These are phyloP conservation scores for Candida chilensis DNA, from an alignment of 805 yeast species.

Conservation along the genomic window DNA sequence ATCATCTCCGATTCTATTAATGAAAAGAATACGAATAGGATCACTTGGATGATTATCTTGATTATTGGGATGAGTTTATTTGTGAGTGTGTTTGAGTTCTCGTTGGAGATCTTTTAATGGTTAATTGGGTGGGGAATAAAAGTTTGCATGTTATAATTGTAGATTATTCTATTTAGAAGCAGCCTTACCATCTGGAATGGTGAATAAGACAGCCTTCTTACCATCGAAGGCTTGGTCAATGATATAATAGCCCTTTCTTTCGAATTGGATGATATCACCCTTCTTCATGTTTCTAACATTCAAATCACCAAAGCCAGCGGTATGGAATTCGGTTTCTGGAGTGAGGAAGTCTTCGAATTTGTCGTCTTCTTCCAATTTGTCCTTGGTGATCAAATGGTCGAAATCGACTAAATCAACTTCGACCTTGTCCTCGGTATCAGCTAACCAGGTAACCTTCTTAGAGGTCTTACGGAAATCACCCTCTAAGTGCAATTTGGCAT, in stretches of 20 bases:
- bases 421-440: constrained; percentile 65
- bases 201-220: constrained; percentile 68
- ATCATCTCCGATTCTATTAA: constrained; percentile 91
- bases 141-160: too few relatives aligned
- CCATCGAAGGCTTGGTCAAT: constrained; percentile 58
- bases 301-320: constrained; percentile 70
- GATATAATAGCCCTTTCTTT: constrained; percentile 94
- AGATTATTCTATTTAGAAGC: constrained; percentile 67
- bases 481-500: constrained; percentile 77
- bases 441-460: constrained; percentile 92
- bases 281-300: constrained; percentile 69
- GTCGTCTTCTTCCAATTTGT: constrained; percentile 90
- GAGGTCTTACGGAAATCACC: constrained; percentile 97
- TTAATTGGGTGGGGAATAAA: too few relatives aligned
- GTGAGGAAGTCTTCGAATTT: constrained; percentile 89
- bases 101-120: constrained; percentile 47
- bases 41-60: constrained; percentile 82
- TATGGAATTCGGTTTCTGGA: constrained; percentile 76
- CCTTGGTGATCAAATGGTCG: constrained; percentile 92
- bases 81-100: constrained; percentile 68
- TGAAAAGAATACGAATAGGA: constrained; percentile 83
- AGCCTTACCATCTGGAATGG: constrained; percentile 93
- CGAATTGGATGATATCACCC: constrained; percentile 89
- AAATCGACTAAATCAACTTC: constrained; percentile 80
- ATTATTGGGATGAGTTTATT: constrained; percentile 71